A percentile compares a stretch with the other conserved stretches of the same genome.
These are phyloP conservation scores for Euphorbia neoarborescens DNA, from an alignment of 441 rosid species.

Conservation along the genomic window DNA sequence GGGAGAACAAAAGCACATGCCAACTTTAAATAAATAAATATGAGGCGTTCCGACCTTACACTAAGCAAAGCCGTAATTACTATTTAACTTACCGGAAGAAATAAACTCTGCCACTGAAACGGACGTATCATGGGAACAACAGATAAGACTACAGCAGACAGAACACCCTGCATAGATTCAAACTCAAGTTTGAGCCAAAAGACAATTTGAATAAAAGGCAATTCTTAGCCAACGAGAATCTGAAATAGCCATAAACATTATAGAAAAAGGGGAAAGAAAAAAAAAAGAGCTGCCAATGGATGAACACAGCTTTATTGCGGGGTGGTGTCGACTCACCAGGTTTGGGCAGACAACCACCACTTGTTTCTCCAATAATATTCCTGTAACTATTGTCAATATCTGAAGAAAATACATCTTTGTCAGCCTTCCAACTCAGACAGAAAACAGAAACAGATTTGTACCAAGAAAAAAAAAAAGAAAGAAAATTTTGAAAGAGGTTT, in stretches of 20 bases:
- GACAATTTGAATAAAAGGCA: neutral
- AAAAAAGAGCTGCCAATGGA: neutral
- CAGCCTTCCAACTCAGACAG: constrained; percentile 8
- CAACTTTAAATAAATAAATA: too few relatives aligned
- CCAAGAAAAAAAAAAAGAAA: too few relatives aligned
- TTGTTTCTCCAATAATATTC: constrained; percentile 84
- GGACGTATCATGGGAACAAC: constrained; percentile 82
- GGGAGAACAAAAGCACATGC: too few relatives aligned
- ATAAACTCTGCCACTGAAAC: constrained; percentile 95
- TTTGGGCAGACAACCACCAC: constrained; percentile 69
- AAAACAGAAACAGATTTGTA: too few relatives aligned
- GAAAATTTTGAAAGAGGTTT: too few relatives aligned
- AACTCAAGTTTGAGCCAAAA: constrained; percentile 17
- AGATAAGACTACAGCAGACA: constrained; percentile 77
- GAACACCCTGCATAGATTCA: constrained; percentile 58
- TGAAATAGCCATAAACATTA: constrained; percentile 5
- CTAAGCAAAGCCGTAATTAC: neutral
- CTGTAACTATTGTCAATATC: constrained; percentile 72
- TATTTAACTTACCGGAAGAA: constrained; percentile 71
- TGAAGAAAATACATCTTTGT: constrained; percentile 29
- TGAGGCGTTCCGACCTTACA: too few relatives aligned
- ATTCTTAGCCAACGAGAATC: neutral
- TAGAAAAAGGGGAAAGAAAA: neutral
- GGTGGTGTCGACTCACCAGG: constrained; percentile 49
- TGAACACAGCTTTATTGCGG: constrained; percentile 3